phyloP scores from a whole-genome alignment of 2,329 filamentous ascomycete species.

The Alternaria burnsii region DNA sequence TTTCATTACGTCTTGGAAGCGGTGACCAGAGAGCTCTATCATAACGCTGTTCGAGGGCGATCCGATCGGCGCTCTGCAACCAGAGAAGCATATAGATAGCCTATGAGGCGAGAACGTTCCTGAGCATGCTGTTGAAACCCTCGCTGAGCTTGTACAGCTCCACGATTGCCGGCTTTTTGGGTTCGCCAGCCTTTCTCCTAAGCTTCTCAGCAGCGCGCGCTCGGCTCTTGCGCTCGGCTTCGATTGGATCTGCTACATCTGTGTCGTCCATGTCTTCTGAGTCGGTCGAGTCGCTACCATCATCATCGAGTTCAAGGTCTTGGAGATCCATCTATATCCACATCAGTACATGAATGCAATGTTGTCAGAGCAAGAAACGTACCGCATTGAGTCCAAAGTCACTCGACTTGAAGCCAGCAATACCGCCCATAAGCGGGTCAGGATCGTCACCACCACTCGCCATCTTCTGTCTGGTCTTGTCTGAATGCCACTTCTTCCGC shows the following conservation, averaged over 20 bases:
- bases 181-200: slow-evolving; percentile 81
- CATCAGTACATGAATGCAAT: slow-evolving; percentile 14
- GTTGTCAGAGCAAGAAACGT: slow-evolving; percentile 18
- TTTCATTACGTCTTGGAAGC: slow-evolving; percentile 5
- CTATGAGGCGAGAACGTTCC: slow-evolving; percentile 73
- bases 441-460: slow-evolving; percentile 72
- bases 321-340: slow-evolving; percentile 72
- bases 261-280: slow-evolving; percentile 68
- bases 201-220: slow-evolving; percentile 81
- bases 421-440: slow-evolving; percentile 50
- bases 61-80: neutral
- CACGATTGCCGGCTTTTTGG: slow-evolving; percentile 77
- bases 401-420: slow-evolving; percentile 71
- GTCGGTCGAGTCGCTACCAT: slow-evolving; percentile 62
- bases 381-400: slow-evolving; percentile 92
- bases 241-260: slow-evolving; percentile 86
- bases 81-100: neutral
- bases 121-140: slow-evolving; percentile 82
- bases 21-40: neutral
- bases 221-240: slow-evolving; percentile 81
- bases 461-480: slow-evolving; percentile 99
- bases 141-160: slow-evolving; percentile 84
- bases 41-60: neutral
- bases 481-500: slow-evolving; percentile 96
- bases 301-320: slow-evolving; percentile 83